Base-by-base conservation (phyloP, 768 basidiomycete species). In the Trametes cinnabarina region DNA sequence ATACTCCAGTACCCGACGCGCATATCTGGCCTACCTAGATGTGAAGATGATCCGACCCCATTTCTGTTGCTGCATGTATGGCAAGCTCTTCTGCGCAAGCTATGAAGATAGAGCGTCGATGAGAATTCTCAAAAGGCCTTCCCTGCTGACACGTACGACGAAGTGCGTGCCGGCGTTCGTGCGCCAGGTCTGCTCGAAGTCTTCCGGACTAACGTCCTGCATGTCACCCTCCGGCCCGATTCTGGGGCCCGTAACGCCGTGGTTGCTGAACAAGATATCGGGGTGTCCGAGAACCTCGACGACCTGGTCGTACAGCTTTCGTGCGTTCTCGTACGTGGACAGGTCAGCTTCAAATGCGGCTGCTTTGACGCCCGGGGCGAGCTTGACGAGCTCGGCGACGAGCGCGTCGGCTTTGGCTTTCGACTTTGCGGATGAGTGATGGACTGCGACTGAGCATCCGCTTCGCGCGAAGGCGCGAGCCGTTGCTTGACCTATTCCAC, bases 401-500 rank as follows among this genome's bases (percentile, higher is more conserved):
- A 82, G 72, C 6, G 68, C 69, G 0, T 72, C 66, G 0, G 81
- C 81, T 41, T 71, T 72, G 0, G 57, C 68, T 28, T 70, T 70
- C 0, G 64, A 72, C 25, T 68, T 62, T 10, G 77, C 69, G 2
- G 75, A 67, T 55, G 76, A 69, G 67, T 81, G 82, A 67, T 84
- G 82, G 20, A 84, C 74, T 7, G 82, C 82, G 61, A 83, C 66
- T 15, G 69, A 65, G 35, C 68, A 67, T 6, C 80, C 80, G n/a
- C 62, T 72, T 6, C 68, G 67, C 7, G 79, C 82, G 14, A 84
- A 71, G 5, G 73, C 68, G 19, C 77, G 65, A 0, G 82, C 79
- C 3, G 81, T 80, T 3, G 81, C 81, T 48, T 71, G 68, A 4
- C 82, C 82, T 47, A 84, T 83, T 0, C 82, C 82, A 6, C 82